phyloP scores from a whole-genome alignment of 805 yeast species.

The Vanderwaltozyma verrucispora region DNA sequence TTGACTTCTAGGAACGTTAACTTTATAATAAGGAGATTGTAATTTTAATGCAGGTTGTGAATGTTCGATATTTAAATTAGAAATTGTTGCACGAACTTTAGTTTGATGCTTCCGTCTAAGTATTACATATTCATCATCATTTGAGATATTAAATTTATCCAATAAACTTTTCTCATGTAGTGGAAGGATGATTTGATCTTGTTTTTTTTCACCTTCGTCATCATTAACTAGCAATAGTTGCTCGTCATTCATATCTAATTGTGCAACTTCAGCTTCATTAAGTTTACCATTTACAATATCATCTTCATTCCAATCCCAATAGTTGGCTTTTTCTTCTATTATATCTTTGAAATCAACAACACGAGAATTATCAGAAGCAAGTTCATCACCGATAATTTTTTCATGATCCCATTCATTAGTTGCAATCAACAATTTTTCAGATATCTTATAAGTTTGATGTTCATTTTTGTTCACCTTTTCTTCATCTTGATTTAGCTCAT shows the following conservation, averaged over 20 bases:
- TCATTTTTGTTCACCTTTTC: conserved; percentile 12
- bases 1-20: conserved; percentile 53
- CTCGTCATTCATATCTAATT: conserved; percentile 81
- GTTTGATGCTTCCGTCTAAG: conserved; percentile 81
- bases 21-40: conserved; percentile 88
- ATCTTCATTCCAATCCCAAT: conserved; percentile 35
- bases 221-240: conserved; percentile 49
- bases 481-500: conserved; percentile 15
- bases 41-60: conserved; percentile 76
- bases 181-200: conserved; percentile 28
- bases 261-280: conserved; percentile 21
- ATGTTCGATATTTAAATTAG: conserved; percentile 85
- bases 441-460: conserved; percentile 21
- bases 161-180: conserved; percentile 43
- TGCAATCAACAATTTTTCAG: conserved; percentile 51
- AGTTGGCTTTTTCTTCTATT: not conserved
- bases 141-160: conserved; percentile 70
- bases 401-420: conserved; percentile 75
- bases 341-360: not conserved
- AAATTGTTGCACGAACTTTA: conserved; percentile 85
- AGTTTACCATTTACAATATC: conserved; percentile 65
- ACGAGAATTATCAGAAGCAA: not conserved
- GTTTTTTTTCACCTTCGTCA: conserved; percentile 3
- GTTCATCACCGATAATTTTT: conserved; percentile 37
- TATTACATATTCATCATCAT: conserved; percentile 76